Evolutionary conservation across 23 red algal genomes (phyloP), one percentile per base, ranked within the genome.

Genomic region (Pyropia yezoensis): DNA sequence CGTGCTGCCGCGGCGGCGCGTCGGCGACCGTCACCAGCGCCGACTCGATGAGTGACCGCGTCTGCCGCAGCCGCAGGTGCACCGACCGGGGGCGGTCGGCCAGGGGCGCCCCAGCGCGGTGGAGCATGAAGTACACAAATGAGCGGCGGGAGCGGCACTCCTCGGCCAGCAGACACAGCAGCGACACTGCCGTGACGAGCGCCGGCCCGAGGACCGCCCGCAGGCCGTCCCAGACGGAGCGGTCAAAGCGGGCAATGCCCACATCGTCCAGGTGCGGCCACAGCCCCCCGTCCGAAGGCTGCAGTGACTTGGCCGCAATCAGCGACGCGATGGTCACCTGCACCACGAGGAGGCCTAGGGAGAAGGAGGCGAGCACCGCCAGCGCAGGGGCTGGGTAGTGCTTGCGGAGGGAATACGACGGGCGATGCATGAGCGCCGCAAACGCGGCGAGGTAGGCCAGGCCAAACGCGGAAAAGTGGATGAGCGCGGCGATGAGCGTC

Each of bases 361-460:
- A 51, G 8, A 55, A 55, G 53, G 59, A 74, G 18, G 18, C 11
- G 69, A 55, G 27, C 20, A 54, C 52, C 27, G 34, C 27, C 50
- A 57, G 33, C 29, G 53, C 66, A 6, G 50, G 54, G 7, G 29
- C 27, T 4, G 66, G 66, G 39, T 47, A 52, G 54, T 53, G 53
- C 19, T 54, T 24, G 25, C 28, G 19, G 20, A 56, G 56, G n/a
- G 59, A 25, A n/a, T 47, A 47, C 11, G 39, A 47, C 7, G 39
- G 39, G 39, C 39, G 39, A 8, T 47, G 39, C 39, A 47, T 47
- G 6, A 47, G 39, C 11, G 39, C 39, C 39, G 39, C 39, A 47
- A 74, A 74, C n/a, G 59, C 22, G 13, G n/a, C 19, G 29, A 74
- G 56, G 69, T 74, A 74, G 16, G 69, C 52, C 14, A 57, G 22